Percentiles rank a stretch among this genome's conserved stretches.
Conservation (phyloP, 352 stramenopile genomes). For the Pythium utonaiense region DNA sequence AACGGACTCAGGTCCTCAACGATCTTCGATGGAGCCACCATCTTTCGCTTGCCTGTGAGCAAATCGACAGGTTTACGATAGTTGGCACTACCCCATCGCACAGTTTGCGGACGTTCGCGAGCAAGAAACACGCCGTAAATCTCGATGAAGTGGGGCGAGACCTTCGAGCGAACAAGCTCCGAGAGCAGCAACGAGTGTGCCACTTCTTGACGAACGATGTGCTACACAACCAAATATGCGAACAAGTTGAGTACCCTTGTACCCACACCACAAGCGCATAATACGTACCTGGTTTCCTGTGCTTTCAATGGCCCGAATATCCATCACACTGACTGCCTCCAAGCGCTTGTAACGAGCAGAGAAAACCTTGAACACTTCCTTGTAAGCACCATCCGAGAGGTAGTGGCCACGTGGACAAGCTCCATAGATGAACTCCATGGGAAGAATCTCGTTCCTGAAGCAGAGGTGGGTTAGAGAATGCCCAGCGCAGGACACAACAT, state of each 20-base stretch:
- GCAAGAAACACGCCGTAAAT: slow-evolving; percentile 91
- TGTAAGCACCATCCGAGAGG: slow-evolving; percentile 82
- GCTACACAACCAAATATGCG: slow-evolving; percentile 25
- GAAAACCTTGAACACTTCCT: slow-evolving; percentile 87
- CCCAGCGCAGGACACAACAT: too few relatives aligned
- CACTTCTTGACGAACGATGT: slow-evolving; percentile 92
- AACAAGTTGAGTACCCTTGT: not conserved
- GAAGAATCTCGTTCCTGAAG: slow-evolving; percentile 26
- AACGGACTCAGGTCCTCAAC: slow-evolving; percentile 3
- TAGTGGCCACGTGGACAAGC: slow-evolving; percentile 68
- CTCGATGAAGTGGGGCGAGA: slow-evolving; percentile 94
- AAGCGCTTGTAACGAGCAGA: slow-evolving; percentile 48
- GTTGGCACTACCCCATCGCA: slow-evolving; percentile 54
- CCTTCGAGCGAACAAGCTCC: slow-evolving; percentile 73
- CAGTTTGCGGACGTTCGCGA: slow-evolving; percentile 47
- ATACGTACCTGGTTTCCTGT: slow-evolving; percentile 87
- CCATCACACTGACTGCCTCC: slow-evolving; percentile 89
- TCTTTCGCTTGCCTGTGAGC: slow-evolving; percentile 30
- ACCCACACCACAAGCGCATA: too few relatives aligned
- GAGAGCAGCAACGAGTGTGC: slow-evolving; percentile 91
- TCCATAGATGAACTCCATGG: slow-evolving; percentile 45
- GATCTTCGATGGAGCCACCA: slow-evolving; percentile 1
- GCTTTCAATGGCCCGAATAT: slow-evolving; percentile 86
- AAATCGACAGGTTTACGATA: slow-evolving; percentile 70
- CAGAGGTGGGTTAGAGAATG: too few relatives aligned